Evolutionary conservation across 768 basidiomycete genomes (phyloP).

Genomic region (Boletus reticuloceps): DNA sequence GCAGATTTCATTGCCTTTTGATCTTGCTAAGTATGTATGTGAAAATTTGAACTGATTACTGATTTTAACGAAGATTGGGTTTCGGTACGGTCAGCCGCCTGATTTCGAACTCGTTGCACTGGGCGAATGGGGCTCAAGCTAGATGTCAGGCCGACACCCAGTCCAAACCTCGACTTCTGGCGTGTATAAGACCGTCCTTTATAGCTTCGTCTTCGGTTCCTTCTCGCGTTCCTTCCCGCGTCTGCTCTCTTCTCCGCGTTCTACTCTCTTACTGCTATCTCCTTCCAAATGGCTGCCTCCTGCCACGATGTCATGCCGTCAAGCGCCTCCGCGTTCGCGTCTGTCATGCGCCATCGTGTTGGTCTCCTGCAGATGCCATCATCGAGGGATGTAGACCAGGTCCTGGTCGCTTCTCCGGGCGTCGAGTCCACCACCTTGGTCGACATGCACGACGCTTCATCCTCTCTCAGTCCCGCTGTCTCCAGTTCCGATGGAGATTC

Average conservation of each 20-base stretch:
- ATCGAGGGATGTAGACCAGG: neutral
- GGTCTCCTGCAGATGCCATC: neutral
- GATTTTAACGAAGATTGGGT: neutral
- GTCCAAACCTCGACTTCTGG: conserved; percentile 1
- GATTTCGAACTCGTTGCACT: neutral
- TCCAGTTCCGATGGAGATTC: neutral
- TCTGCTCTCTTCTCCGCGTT: neutral
- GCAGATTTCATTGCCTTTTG: neutral
- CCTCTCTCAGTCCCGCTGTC: neutral
- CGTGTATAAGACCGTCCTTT: conserved; percentile 4
- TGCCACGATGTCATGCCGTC: neutral
- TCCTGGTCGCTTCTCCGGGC: neutral
- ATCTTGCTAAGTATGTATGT: neutral
- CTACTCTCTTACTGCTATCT: neutral
- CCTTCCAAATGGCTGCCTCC: conserved; percentile 4
- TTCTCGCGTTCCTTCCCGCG: neutral
- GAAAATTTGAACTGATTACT: neutral
- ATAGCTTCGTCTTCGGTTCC: neutral
- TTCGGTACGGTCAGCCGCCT: neutral
- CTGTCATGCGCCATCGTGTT: neutral
- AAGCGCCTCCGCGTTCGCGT: neutral
- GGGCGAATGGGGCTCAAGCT: neutral
- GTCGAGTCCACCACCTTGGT: neutral
- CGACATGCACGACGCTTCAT: neutral
- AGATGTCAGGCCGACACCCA: neutral